A percentile compares a stretch with the other conserved stretches of the same genome.
Conservation (phyloP, 805 yeast species). For the Suhomyces pyralidae region DNA sequence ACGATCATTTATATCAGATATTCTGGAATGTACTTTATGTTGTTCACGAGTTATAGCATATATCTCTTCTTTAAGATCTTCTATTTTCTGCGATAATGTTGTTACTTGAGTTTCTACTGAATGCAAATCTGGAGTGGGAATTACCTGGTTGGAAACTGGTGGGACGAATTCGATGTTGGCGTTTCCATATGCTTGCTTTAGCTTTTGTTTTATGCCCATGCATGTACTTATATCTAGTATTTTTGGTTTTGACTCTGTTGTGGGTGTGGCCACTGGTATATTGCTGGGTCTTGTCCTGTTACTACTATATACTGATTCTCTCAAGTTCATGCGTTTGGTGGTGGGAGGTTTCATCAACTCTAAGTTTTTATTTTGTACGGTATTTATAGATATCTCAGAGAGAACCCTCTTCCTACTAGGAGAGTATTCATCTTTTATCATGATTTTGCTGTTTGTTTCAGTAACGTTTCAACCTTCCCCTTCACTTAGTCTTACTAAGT, state of each 20-base stretch:
- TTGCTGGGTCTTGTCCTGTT: conserved; percentile 4
- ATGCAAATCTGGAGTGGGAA: neutral
- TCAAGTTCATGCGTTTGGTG: conserved; percentile 3
- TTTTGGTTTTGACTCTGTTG: neutral
- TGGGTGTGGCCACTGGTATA: conserved; percentile 1
- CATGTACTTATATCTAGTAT: conserved; percentile 5
- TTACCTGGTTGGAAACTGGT: neutral
- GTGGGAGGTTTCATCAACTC: conserved; percentile 1
- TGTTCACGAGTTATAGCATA: conserved; percentile 8
- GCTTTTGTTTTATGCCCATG: conserved; percentile 4
- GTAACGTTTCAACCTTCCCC: neutral
- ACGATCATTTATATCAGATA: conserved; percentile 5
- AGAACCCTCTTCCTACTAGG: neutral
- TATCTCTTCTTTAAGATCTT: conserved; percentile 11
- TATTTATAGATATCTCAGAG: conserved; percentile 1
- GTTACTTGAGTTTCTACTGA: conserved; percentile 6
- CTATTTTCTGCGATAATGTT: conserved; percentile 9
- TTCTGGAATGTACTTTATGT: conserved; percentile 3
- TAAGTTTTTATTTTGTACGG: neutral
- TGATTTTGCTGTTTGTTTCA: neutral
- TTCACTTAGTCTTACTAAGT: neutral
- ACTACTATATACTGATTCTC: conserved; percentile 6
- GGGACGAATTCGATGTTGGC: neutral
- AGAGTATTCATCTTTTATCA: neutral
- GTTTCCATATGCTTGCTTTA: neutral